These are phyloP conservation scores for Ophiocordyceps polyrhachis-furcata DNA, from an alignment of 2,329 filamentous ascomycete species.

Conservation along the genomic window DNA sequence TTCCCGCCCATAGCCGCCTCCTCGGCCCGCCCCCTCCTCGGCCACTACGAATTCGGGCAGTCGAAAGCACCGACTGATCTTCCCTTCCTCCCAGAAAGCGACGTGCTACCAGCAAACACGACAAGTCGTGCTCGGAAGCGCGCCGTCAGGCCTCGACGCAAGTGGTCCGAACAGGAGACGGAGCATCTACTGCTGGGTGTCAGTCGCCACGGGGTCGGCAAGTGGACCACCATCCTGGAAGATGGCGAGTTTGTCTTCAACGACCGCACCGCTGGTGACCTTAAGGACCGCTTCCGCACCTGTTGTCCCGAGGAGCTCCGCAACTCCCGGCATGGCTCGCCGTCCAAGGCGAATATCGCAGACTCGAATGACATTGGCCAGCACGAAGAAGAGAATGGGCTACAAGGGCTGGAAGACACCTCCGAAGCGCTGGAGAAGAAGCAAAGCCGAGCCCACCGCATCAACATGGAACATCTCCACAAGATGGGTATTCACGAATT, in stretches of 20 bases:
- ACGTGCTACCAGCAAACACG: constrained; percentile 10
- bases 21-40: constrained; percentile 28
- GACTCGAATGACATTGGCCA: constrained; percentile 35
- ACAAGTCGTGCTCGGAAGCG: constrained; percentile 28
- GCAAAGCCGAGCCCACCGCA: constrained; percentile 35
- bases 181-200: constrained; percentile 42
- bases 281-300: constrained; percentile 48
- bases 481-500: constrained; percentile 43
- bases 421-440: constrained; percentile 22
- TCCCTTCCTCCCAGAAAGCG: constrained; percentile 14
- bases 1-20: constrained; percentile 42
- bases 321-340: constrained; percentile 10
- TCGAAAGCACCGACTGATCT: constrained; percentile 25
- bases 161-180: constrained; percentile 48
- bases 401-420: constrained; percentile 7
- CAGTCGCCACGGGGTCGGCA: constrained; percentile 42
- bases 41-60: constrained; percentile 23
- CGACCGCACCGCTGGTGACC: constrained; percentile 38
- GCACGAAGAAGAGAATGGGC: constrained; percentile 1
- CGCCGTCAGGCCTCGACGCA: constrained; percentile 37
- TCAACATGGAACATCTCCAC: constrained; percentile 34
- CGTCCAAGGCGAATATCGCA: constrained; percentile 19
- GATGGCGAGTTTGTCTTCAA: constrained; percentile 43
- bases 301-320: constrained; percentile 45
- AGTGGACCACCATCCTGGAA: constrained; percentile 45